Base-by-base conservation (phyloP, 78 protist species). In the Chrysochromulina tobinii region DNA sequence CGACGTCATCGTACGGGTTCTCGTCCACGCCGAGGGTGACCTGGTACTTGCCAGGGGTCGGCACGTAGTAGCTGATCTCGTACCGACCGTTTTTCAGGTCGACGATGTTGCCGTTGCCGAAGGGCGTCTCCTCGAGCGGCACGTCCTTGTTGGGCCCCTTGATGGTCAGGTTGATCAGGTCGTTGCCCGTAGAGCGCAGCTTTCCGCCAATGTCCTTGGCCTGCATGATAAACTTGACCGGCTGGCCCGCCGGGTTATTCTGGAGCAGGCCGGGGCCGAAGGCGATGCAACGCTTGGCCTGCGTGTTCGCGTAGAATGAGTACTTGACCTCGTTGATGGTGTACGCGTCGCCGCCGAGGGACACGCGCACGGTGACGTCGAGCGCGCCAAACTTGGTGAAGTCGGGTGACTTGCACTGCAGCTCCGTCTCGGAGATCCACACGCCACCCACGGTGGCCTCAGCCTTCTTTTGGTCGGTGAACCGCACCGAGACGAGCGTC, bases 351-450 rank as follows among this genome's bases (percentile, higher is more conserved):
- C 86, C 86, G 14, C 18, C 61, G 38, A 77, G 50, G 21, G 86
- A 77, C n/a, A 77, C 61, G 18, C 18, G 53, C 14, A 73, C 81
- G 57, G 4, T 48, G 27, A 73, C 81, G 17, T 73, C 81, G 57
- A 73, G 21, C 25, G 81, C 81, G 17, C 81, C 81, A 25, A 20
- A 25, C 81, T 81, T 79, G 38, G 61, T 6, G 69, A 84, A 90
- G 88, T 90, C 61, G 23, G 92, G 92, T 81, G 92, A 50, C 53
- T 27, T 18, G 88, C 92, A 90, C 73, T 5, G n/a, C 27, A 90
- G 9, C 61, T 77, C 55, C 25, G 14, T 2, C 69, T 1, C 55
- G 57, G 4, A 3, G 57, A 12, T n/a, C 21, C 3, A 54, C 48
- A 6, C 5, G 68, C 88, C 88, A 25, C 48, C 25, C 4, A 90